These are phyloP conservation scores for Planoprotostelium fungivorum DNA, from an alignment of 78 protist species.

Conservation along the genomic window DNA sequence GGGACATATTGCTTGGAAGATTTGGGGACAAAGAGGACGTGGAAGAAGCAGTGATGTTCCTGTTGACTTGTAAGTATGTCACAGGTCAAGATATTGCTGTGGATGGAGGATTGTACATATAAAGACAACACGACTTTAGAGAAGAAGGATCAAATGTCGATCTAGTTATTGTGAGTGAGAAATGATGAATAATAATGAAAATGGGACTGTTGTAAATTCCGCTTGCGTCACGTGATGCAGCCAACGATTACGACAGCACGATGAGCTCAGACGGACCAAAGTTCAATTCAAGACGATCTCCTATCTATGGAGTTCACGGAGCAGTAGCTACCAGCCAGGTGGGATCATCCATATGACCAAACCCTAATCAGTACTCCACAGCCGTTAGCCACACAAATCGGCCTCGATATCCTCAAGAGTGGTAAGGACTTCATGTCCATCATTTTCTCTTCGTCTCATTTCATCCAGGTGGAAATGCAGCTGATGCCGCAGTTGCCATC, in stretches of 20 bases:
- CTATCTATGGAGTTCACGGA: background rate
- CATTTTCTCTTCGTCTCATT: background rate
- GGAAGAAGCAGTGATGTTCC: constrained; percentile 37
- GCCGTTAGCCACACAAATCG: constrained; percentile 44
- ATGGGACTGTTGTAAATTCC: too few relatives aligned
- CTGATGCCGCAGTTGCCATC: constrained; percentile 79
- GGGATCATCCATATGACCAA: background rate
- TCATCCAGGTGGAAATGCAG: constrained; percentile 78
- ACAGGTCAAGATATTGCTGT: constrained; percentile 55
- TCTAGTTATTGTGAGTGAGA: too few relatives aligned
- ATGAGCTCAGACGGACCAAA: background rate
- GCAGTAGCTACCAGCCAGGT: constrained; percentile 4
- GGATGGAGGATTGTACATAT: constrained; percentile 39
- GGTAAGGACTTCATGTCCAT: background rate
- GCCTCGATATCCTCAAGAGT: constrained; percentile 17
- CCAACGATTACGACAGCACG: too few relatives aligned
- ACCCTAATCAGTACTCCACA: background rate
- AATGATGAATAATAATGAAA: too few relatives aligned
- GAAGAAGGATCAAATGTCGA: too few relatives aligned
- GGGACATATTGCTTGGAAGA: background rate
- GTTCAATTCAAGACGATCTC: constrained; percentile 1
- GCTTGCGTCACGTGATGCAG: too few relatives aligned
- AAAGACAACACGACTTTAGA: too few relatives aligned
- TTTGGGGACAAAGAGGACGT: constrained; percentile 18
- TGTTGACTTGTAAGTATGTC: constrained; percentile 39